Evolutionary conservation across 345 rosid genomes (phyloP), one percentile per base, ranked within the genome.

Genomic region (Eucalyptus guilfoylei): DNA sequence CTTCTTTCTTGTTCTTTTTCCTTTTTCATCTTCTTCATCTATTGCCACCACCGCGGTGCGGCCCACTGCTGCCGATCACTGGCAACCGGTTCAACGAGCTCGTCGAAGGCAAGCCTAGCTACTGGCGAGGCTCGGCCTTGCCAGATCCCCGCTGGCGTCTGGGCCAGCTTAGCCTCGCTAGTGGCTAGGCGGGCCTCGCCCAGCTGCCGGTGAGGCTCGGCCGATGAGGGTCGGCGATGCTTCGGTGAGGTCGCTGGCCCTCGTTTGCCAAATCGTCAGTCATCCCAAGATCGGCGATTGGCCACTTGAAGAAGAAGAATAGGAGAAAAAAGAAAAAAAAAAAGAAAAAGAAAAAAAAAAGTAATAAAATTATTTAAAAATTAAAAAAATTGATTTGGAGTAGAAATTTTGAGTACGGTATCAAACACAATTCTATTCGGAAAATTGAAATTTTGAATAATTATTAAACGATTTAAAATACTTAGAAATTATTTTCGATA

Each of bases 1-100:
- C 19, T 49, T 2, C 52, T 49, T 49, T 13, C 1, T 49, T 49
- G 1, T 49, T 14, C 2, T 49, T 49, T 6, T 14, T 15, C 3
- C 19, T 0, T 49, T 49, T 49, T 49, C 19, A 14, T 49, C 1
- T 15, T 49, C 52, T 49, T 49, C 7, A 49, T 49, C 52, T 49
- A 49, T 3, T 49, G 19, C 3, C 52, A 15, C 0, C 19, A 49
- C 1, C 0, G 0, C n/a, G n/a, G n/a, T n/a, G 7, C 19, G 7
- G 2, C 52, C 52, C 52, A 49, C 7, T 0, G 1, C 1, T 1
- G 0, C 1, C 7, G 1, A 0, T 6, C 7, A 5, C 2, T 1
- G 0, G 0, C 3, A 49, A 49, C 1, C 0, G 0, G 1, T 49
- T 1, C 0, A 0, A 2, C 2, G 19, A 49, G 52, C 19, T 15